A percentile compares a stretch with the other conserved stretches of the same genome.
Evolutionary conservation across 192 early-diverging fungal genomes (phyloP).

Genomic region (Linnemannia exigua): DNA sequence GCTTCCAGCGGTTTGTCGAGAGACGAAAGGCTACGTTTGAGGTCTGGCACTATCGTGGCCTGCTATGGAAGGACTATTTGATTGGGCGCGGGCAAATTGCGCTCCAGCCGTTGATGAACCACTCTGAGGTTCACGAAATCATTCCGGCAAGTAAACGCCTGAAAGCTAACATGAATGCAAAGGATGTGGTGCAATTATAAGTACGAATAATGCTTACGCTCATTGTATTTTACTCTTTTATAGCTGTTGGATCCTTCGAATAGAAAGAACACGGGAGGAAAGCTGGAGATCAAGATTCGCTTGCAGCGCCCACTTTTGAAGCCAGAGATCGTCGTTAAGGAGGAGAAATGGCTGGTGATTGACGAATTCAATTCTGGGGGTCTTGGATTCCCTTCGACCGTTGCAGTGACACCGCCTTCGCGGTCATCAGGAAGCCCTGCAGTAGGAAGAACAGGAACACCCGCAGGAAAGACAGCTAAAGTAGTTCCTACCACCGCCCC

Average conservation of each 20-base stretch:
- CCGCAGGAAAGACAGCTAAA: conserved; percentile 8
- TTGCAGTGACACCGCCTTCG: neutral
- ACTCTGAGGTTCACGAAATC: conserved; percentile 76
- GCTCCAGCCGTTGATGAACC: conserved; percentile 70
- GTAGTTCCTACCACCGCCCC: neutral
- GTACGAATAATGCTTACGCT: neutral
- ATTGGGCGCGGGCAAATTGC: conserved; percentile 73
- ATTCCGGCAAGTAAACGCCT: conserved; percentile 69
- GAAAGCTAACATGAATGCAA: neutral
- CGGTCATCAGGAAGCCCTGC: neutral
- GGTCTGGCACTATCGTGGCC: conserved; percentile 75
- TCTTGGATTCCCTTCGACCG: conserved; percentile 31
- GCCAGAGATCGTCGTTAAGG: conserved; percentile 68
- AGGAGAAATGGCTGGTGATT: conserved; percentile 77
- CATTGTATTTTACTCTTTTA: neutral
- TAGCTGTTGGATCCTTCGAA: conserved; percentile 73
- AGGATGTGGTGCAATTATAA: neutral
- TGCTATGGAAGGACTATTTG: conserved; percentile 65
- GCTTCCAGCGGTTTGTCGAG: conserved; percentile 75
- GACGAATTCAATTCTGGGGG: conserved; percentile 62
- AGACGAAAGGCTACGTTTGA: conserved; percentile 79
- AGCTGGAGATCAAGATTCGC: conserved; percentile 74
- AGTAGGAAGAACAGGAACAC: neutral
- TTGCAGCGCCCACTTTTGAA: conserved; percentile 72
- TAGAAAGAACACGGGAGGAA: conserved; percentile 75